Base-by-base conservation (phyloP, 768 basidiomycete species). In the Suillus spraguei region DNA sequence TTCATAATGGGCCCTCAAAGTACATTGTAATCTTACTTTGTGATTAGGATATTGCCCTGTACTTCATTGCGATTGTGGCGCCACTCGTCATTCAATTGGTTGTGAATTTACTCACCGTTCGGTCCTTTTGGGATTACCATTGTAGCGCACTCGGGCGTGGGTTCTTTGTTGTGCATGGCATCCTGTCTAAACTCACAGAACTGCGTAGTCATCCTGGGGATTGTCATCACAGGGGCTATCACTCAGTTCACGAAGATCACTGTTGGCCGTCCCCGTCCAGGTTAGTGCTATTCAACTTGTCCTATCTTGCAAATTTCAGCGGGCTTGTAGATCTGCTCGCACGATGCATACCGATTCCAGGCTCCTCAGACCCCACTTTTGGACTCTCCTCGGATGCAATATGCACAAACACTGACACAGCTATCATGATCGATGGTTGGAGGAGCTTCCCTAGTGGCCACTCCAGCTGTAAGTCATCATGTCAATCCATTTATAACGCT, bases 401-500 rank as follows among this genome's bases (percentile, higher is more conserved):
- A 60, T 99, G 97, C 75, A 93, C 92, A 1, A 89, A 90, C 68
- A 80, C 85, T 5, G 77, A 91, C 66, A 68, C 73, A 20, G 66
- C 71, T 9, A 82, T 88, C 33, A 74, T 95, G 66, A 78, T 81
- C 35, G 94, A 97, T 76, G 96, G 95, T 1, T 98, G 94, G 80
- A 85, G 92, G 68, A 95, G 94, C 71, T 97, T 98, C 75, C 91
- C 90, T 16, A 94, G 92, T 60, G 96, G 96, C 1, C 95, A 97
- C 76, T 89, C 94, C 4, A 94, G 92, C 68, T 65, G 94, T 95
- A 76, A 58, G 90, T 49, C 39, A 8, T 28, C 5, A 35, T 50
- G 0, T 14, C 39, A 41, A 28, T 41, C 20, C 17, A 1, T 5
- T 11, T 20, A 20, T 41, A 32, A 41, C 17, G 39, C 5, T 28